Base-by-base conservation (phyloP, 768 basidiomycete species). In the Leccinum ochraceum region DNA sequence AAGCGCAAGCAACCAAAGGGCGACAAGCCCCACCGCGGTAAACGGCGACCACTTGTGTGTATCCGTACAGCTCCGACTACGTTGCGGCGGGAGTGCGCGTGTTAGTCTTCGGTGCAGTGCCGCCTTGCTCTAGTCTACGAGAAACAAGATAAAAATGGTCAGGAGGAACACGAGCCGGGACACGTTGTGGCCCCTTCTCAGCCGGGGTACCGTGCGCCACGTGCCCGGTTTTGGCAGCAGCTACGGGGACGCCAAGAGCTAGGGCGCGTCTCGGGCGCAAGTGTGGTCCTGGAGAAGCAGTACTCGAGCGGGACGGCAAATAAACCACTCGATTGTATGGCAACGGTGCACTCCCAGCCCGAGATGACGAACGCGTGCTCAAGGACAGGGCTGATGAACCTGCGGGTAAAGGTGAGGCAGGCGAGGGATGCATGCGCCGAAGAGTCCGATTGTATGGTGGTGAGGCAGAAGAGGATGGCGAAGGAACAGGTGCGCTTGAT, bases 401-500 rank as follows among this genome's bases (percentile, higher is more conserved):
- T 94, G 46, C 76, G 78, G 0, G 90, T 88, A 76, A 95, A 92
- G 17, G 81, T 72, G 52, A 87, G 75, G 92, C 93, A 95, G 48
- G 84, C 77, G 22, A 74, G 71, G 7, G 89, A 92, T 52, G 84
- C 86, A 87, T 61, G 48, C 87, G 79, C 24, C 73, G 93, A 56
- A 67, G 60, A 2, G 79, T 77, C 32, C 81, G 80, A 3, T 72
- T 71, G 10, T 70, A 69, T 2, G 63, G 83, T 81, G 1, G 89
- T 86, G 54, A 80, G 30, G 80, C 83, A 88, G 28, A 81, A 66
- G 58, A 87, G 68, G 67, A 92, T 92, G 0, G 83, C 79, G 34
- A 78, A 79, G 7, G 92, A 81, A 95, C 96, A 97, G 24, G 89
- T 85, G 56, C 84, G 80, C 76, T 98, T 98, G 71, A 95, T 92